Evolutionary conservation across 202 grass and related monocot genomes (phyloP).

Genomic region (Bolboschoenoplectus hybrid): DNA sequence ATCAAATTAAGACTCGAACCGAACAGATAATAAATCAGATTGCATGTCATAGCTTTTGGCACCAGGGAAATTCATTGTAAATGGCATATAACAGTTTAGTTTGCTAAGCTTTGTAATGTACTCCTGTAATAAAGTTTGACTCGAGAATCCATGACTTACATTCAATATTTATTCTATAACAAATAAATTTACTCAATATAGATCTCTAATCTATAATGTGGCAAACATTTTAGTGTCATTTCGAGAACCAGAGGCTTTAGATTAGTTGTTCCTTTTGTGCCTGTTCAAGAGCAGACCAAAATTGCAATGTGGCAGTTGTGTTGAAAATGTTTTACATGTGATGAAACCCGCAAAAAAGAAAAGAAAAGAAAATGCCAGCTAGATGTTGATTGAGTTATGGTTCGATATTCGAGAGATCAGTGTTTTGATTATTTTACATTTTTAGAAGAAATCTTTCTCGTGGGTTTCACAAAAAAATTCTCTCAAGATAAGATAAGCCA

Average conservation of each 20-base stretch:
- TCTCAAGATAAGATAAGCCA: neutral
- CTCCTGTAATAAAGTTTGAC: neutral
- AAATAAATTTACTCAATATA: neutral
- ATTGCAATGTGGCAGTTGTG: slow-evolving; percentile 1
- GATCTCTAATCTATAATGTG: neutral
- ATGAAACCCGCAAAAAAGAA: neutral
- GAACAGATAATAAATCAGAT: too few relatives aligned
- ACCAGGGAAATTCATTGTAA: neutral
- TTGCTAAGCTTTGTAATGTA: neutral
- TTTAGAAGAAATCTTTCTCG: neutral
- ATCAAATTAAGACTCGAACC: too few relatives aligned
- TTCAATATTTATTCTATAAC: neutral
- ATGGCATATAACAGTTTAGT: neutral
- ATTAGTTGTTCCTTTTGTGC: neutral
- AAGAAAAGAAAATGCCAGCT: neutral
- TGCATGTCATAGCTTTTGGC: too few relatives aligned
- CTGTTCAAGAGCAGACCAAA: neutral
- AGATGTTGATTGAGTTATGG: neutral
- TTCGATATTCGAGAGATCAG: neutral
- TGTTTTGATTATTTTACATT: neutral
- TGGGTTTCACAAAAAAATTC: neutral
- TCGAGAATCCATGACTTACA: neutral
- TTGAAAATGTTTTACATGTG: neutral
- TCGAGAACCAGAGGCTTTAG: neutral
- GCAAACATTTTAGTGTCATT: neutral